Conservation (phyloP, 2,329 filamentous ascomycete genomes). For the Calonectria hawksworthii region DNA sequence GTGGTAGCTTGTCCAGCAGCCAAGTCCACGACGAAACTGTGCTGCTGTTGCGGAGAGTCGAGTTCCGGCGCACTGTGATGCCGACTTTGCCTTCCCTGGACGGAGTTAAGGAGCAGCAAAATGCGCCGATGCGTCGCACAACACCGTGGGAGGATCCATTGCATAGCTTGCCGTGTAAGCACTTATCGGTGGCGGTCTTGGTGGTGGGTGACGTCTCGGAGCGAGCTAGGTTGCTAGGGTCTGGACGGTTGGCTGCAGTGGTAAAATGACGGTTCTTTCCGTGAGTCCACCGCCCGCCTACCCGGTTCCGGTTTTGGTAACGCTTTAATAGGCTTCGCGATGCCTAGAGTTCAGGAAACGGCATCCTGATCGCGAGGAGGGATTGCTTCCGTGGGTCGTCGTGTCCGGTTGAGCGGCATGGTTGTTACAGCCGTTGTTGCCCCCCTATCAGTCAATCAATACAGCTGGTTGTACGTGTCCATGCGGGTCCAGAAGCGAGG, state of each 20-base stretch:
- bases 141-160: constrained; percentile 18
- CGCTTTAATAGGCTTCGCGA: neutral
- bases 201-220: constrained; percentile 11
- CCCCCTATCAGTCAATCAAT: neutral
- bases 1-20: neutral
- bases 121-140: constrained; percentile 30
- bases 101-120: neutral
- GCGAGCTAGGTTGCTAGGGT: neutral
- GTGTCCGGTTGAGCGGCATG: neutral
- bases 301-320: neutral
- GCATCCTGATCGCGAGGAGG: neutral
- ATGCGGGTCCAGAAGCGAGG: neutral
- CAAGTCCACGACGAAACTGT: neutral
- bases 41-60: neutral
- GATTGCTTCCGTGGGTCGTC: neutral
- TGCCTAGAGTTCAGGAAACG: neutral
- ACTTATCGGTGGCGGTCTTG: constrained; percentile 8
- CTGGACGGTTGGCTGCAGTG: neutral
- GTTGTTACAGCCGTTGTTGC: neutral
- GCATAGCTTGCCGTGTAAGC: constrained; percentile 24
- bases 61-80: neutral
- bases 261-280: constrained; percentile 1
- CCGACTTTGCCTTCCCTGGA: neutral
- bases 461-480: neutral
- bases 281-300: neutral